Evolutionary conservation across 2,329 filamentous ascomycete species (phyloP), one percentile per base, ranked within the genome.

Genomic region (Aspergillus puulaauensis): DNA sequence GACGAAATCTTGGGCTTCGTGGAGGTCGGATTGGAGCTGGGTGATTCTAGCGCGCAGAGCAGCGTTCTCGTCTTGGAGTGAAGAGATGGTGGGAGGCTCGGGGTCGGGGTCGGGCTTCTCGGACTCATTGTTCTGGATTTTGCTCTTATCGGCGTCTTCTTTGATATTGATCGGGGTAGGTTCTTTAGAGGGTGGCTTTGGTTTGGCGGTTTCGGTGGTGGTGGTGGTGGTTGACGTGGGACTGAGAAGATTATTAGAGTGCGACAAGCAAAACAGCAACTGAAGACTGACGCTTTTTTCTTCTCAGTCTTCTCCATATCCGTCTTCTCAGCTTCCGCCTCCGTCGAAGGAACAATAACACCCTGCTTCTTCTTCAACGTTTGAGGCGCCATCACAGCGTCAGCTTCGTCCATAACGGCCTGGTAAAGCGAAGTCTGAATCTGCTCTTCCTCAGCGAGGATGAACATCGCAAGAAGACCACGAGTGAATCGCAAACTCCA

Each of bases 1-100:
- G 19, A 57, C 35, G 19, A 52, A 46, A 24, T 57, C 44, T 33
- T 57, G 55, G 49, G 55, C 55, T 17, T 57, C 55, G 4, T 53
- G 49, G 8, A 57, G 55, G 35, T 52, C 55, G 21, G n/a, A 37
- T 39, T 57, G 35, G 9, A 57, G 49, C 3, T 31, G 24, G 5
- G 23, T 41, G 24, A 57, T 41, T 23, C 21, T 45, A 14, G 33
- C 7, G 11, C 35, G 40, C 15, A 57, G 55, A 14, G 21, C 2
- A 2, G 24, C 6, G 37, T 47, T 52, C 48, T 57, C 54, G 2
- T 14, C n/a, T 43, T 41, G 15, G 11, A n/a, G 17, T 14, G 9
- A 15, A 37, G 52, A 39, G 47, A 37, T 14, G 19, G 24, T 37
- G 23, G 33, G 40, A 40, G 24, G 37, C 33, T 49, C 12, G 39